Conservation (phyloP, 2,329 filamentous ascomycete species). For the Calonectria henricotiae region DNA sequence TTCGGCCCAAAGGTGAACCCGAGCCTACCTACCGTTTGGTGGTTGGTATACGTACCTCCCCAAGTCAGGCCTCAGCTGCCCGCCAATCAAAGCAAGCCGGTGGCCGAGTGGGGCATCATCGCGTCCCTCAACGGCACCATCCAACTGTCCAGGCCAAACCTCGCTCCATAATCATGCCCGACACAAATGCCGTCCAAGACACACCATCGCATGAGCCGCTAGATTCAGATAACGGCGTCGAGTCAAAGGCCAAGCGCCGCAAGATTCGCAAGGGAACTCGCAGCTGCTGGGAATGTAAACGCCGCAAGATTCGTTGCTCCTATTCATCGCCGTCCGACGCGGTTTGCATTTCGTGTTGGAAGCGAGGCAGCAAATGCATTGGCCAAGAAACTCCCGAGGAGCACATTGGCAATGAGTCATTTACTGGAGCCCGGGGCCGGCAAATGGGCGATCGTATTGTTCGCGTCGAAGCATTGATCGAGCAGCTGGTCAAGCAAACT, state of each 20-base stretch:
- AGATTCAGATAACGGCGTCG: neutral
- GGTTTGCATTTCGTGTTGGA: conserved; percentile 29
- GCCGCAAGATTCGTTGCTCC: conserved; percentile 37
- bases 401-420: neutral
- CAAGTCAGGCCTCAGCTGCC: neutral
- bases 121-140: neutral
- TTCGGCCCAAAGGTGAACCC: neutral
- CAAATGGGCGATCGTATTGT: conserved; percentile 33
- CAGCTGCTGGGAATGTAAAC: conserved; percentile 41
- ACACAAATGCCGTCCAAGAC: neutral
- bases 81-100: neutral
- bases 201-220: neutral
- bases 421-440: conserved; percentile 7
- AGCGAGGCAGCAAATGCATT: conserved; percentile 31
- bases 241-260: conserved; percentile 31
- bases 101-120: neutral
- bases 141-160: neutral
- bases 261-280: conserved; percentile 40
- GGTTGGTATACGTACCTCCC: neutral
- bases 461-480: conserved; percentile 31
- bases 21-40: neutral
- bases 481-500: conserved; percentile 15
- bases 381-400: conserved; percentile 35
- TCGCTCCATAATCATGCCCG: neutral
- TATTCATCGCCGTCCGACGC: conserved; percentile 19